phyloP scores from a whole-genome alignment of 495 filamentous ascomycete species.

The Gamarada debralockiae region DNA sequence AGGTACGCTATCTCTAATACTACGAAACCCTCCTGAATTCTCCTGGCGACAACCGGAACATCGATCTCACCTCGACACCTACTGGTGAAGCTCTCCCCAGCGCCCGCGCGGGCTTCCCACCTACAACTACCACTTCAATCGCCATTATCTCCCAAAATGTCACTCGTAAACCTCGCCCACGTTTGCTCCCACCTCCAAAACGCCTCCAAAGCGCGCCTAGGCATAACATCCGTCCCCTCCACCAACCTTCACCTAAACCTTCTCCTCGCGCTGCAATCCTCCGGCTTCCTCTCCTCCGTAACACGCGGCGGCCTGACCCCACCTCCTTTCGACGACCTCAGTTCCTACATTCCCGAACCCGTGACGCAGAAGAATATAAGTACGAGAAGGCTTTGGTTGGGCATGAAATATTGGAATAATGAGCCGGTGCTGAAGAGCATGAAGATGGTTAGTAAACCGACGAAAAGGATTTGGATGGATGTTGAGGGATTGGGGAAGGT shows the following conservation, averaged over 20 bases:
- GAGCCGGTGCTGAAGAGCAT: constrained; percentile 76
- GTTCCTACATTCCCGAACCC: constrained; percentile 48
- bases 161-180: constrained; percentile 73
- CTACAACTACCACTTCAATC: not conserved
- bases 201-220: constrained; percentile 78
- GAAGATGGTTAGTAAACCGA: constrained; percentile 71
- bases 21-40: too few species aligned
- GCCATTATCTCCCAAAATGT: constrained; percentile 53
- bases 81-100: not conserved
- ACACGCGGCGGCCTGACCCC: constrained; percentile 70
- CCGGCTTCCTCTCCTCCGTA: constrained; percentile 79
- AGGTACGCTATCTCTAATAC: too few species aligned
- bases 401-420: constrained; percentile 90
- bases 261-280: constrained; percentile 70
- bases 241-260: constrained; percentile 77
- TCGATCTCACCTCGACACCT: too few species aligned
- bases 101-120: constrained; percentile 14
- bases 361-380: constrained; percentile 78
- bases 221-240: constrained; percentile 80
- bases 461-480: constrained; percentile 62
- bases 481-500: constrained; percentile 56
- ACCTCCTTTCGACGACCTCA: constrained; percentile 50
- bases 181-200: constrained; percentile 95
- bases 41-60: too few species aligned
- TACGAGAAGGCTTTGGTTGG: constrained; percentile 79